Evolutionary conservation across 352 stramenopile genomes (phyloP).

Genomic region (Sclerospora graminicola): DNA sequence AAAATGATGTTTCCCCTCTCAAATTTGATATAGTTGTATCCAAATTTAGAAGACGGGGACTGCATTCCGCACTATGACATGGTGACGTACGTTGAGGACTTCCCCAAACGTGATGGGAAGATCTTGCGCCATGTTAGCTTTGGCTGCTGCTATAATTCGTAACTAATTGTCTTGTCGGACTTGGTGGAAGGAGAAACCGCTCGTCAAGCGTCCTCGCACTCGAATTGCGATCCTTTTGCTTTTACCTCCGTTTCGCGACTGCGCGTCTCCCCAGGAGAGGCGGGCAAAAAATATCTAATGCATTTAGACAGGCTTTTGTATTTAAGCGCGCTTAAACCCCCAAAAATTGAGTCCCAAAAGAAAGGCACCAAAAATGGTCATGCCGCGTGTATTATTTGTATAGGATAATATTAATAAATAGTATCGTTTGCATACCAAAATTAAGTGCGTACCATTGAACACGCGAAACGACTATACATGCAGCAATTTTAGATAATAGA

Average conservation of each 20-base stretch:
- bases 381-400: background rate
- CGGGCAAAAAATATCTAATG: conserved; percentile 12
- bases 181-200: conserved; percentile 10
- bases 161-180: conserved; percentile 16
- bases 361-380: background rate
- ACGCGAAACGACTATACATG: too few relatives aligned
- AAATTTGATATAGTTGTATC: background rate
- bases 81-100: conserved; percentile 86
- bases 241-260: conserved; percentile 70
- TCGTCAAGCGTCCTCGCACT: conserved; percentile 10
- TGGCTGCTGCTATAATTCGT: conserved; percentile 5
- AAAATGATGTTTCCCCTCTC: conserved; percentile 5
- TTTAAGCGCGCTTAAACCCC: conserved; percentile 23
- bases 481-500: too few relatives aligned
- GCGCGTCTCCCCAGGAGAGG: conserved; percentile 13
- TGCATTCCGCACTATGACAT: background rate
- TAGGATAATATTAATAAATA: too few relatives aligned
- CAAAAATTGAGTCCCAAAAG: background rate
- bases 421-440: too few relatives aligned
- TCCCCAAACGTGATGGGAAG: conserved; percentile 85
- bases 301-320: conserved; percentile 2
- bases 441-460: too few relatives aligned
- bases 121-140: conserved; percentile 64
- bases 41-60: background rate
- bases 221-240: conserved; percentile 22